Percentiles rank a stretch among this genome's conserved stretches.
Conservation (phyloP, 352 stramenopile species). For the Phytophthora meadii region DNA sequence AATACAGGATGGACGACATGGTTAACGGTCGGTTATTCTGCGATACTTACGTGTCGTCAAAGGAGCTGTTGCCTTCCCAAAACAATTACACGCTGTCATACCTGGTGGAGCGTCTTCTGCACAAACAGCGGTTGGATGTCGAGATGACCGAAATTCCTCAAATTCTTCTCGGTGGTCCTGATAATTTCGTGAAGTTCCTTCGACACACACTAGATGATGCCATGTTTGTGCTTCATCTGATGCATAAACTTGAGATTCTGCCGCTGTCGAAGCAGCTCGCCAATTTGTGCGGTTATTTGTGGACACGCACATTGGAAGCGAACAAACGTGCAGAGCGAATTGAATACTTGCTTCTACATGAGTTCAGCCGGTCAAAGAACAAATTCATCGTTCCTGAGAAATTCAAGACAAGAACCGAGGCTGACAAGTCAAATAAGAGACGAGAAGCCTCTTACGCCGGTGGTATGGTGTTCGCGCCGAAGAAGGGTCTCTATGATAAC, state of each 20-base stretch:
- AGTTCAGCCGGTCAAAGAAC: conserved; percentile 95
- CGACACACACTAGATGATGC: conserved; percentile 96
- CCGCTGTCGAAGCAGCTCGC: conserved; percentile 99
- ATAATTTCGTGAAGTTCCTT: conserved; percentile 94
- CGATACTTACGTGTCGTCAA: conserved; percentile 98
- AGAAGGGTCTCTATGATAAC: conserved; percentile 99
- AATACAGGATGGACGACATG: conserved; percentile 89
- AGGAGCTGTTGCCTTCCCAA: conserved; percentile 97
- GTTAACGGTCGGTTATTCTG: conserved; percentile 96
- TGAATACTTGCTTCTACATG: conserved; percentile 99
- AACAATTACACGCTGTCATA: conserved; percentile 98
- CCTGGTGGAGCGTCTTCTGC: conserved; percentile 93
- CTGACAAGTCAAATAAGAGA: conserved; percentile 62
- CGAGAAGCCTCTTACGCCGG: conserved; percentile 96
- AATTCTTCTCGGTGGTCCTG: conserved; percentile 87
- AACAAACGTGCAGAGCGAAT: conserved; percentile 98
- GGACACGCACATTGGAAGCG: conserved; percentile 95
- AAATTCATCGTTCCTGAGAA: conserved; percentile 99
- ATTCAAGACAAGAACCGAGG: conserved; percentile 73
- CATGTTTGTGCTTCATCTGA: conserved; percentile 96
- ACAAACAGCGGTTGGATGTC: conserved; percentile 90
- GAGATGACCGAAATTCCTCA: conserved; percentile 96
- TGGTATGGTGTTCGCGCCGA: conserved; percentile 99
- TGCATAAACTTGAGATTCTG: conserved; percentile 98
- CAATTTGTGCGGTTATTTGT: conserved; percentile 98